Conservation (phyloP, 805 yeast genomes). For the Teunomyces stri region DNA sequence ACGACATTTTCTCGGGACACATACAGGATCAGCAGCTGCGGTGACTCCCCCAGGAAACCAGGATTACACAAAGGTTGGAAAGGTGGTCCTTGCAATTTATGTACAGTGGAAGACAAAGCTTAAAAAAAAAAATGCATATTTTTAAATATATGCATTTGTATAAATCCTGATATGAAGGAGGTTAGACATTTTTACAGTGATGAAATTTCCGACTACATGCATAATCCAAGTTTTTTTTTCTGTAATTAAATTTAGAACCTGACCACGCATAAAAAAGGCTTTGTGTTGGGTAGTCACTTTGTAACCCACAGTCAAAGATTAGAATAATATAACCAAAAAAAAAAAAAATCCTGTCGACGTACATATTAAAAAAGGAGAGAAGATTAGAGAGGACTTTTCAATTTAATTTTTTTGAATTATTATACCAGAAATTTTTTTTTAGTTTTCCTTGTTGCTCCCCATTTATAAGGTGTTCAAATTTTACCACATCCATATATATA, state of each 20-base stretch:
- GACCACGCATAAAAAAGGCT: not conserved
- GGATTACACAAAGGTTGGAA: not conserved
- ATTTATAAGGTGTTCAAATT: not conserved
- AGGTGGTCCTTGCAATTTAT: not conserved
- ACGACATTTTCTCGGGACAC: not conserved
- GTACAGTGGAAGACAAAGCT: not conserved
- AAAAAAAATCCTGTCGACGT: not conserved
- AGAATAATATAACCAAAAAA: not conserved
- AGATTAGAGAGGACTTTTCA: conserved; percentile 1
- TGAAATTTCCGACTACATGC: not conserved
- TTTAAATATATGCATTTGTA: not conserved
- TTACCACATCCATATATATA: conserved; percentile 1
- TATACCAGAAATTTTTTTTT: not conserved
- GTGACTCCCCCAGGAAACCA: not conserved
- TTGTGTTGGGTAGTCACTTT: not conserved
- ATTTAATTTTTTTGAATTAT: not conserved
- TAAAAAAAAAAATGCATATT: not conserved
- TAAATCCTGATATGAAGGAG: conserved; percentile 2
- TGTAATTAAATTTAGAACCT: conserved; percentile 3
- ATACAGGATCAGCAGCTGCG: not conserved
- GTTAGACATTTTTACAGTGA: not conserved
- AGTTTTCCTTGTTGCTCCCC: conserved; percentile 1
- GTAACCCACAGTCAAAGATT: not conserved
- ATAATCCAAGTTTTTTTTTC: not conserved
- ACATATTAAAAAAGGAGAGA: conserved; percentile 1